Evolutionary conservation across 148 eudicot genomes (phyloP).

Genomic region (Bassia scoparia): DNA sequence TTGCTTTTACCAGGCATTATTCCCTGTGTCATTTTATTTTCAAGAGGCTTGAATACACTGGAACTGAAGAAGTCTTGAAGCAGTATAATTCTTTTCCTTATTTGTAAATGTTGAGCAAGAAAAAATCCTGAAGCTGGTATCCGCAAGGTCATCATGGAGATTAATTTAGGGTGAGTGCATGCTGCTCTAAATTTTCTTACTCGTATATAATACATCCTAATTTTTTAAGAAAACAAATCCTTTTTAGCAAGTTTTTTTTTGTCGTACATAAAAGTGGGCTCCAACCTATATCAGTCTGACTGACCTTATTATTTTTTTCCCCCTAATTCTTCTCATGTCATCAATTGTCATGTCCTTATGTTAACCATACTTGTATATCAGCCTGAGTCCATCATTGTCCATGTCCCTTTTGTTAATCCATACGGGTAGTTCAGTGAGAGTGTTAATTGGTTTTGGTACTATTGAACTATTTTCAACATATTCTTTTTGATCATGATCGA

Average conservation of each 20-base stretch:
- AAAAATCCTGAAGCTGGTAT: slow-evolving; percentile 39
- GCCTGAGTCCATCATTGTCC: too few relatives aligned
- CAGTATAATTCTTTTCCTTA: slow-evolving; percentile 59
- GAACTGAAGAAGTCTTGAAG: slow-evolving; percentile 43
- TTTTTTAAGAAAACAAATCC: background rate
- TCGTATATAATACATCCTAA: background rate
- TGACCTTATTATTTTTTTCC: too few relatives aligned
- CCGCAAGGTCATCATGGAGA: slow-evolving; percentile 69
- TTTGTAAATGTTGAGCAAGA: slow-evolving; percentile 49
- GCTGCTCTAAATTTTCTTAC: background rate
- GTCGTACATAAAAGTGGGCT: background rate
- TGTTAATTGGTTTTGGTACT: too few relatives aligned
- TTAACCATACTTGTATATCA: too few relatives aligned
- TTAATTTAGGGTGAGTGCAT: slow-evolving; percentile 64
- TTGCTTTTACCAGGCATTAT: slow-evolving; percentile 54
- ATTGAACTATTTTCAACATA: too few relatives aligned
- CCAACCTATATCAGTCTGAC: background rate
- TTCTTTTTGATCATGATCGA: too few relatives aligned
- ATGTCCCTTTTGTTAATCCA: too few relatives aligned
- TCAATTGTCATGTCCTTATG: too few relatives aligned
- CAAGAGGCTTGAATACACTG: slow-evolving; percentile 64
- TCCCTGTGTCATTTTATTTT: slow-evolving; percentile 66
- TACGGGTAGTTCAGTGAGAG: too few relatives aligned
- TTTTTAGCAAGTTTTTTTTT: background rate
- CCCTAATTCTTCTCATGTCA: too few relatives aligned